Base-by-base conservation (phyloP, 2,329 filamentous ascomycete genomes). In the Mariannaea sp. region DNA sequence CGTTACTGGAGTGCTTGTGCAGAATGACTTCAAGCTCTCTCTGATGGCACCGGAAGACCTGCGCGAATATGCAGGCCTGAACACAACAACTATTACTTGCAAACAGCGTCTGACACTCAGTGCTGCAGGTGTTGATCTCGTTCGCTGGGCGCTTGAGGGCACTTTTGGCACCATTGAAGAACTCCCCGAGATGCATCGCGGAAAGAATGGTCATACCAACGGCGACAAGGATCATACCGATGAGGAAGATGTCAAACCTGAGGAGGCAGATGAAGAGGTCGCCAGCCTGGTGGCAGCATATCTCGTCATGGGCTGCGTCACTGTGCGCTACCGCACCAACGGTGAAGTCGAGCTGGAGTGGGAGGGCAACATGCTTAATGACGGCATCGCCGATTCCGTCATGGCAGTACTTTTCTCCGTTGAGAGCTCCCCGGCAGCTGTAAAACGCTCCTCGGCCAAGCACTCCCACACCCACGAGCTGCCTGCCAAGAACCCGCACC, bases 281-380 rank as follows among this genome's bases (percentile, higher is more conserved):
- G 73, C 79, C 5, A 73, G 75, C 62, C 70, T 83, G 53, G 70
- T 82, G 55, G 75, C 83, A 45, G 76, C 82, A 3, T 87, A 87
- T 63, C 74, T 85, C 22, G 84, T 99, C 66, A 97, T 99, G 93
- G 93, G 92, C 59, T 94, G 89, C 71, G 86, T 97, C 22, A 84
- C 84, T 7, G 85, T 97, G n/a, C 83, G 87, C 16, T 92, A 94
- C 72, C 82, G 82, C 58, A 82, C 79, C 57, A 87, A 85, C 61
- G 89, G 92, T 50, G 87, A 94, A 68, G 83, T 97, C 5, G 92
- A 95, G 70, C 79, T 97, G 3, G 92, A 96, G 73, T 99, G 94
- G 94, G 93, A 97, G 71, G 94, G 92, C 53, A 99, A 97, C 70
- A 89, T 96, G 77, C 87, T 97, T 67, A 99, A 97, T 71, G 94